Percentiles rank a stretch among this genome's conserved stretches.
Evolutionary conservation across 1,284 basidiomycete genomes (phyloP).

Genomic region (Jaminaea rosea): DNA sequence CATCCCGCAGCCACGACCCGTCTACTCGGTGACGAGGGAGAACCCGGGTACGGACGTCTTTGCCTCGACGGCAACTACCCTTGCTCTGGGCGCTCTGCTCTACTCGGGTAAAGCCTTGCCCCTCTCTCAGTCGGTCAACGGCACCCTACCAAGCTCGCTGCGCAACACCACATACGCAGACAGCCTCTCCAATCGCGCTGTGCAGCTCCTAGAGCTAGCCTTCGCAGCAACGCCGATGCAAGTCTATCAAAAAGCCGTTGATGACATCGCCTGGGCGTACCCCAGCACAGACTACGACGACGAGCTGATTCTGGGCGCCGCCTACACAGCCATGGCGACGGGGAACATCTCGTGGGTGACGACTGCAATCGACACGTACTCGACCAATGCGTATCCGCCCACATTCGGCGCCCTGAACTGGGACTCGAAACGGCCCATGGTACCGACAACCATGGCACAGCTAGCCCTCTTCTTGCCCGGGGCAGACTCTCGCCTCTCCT

Average conservation of each 20-base stretch:
- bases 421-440: conserved; percentile 70
- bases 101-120: conserved; percentile 57
- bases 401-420: conserved; percentile 69
- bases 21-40: conserved; percentile 67
- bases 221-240: conserved; percentile 50
- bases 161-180: conserved; percentile 64
- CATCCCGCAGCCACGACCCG: conserved; percentile 65
- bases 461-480: conserved; percentile 41
- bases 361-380: conserved; percentile 58
- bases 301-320: conserved; percentile 58
- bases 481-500: conserved; percentile 57
- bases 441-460: conserved; percentile 62
- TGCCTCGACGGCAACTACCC: conserved; percentile 70
- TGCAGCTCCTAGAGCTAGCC: conserved; percentile 64
- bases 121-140: conserved; percentile 17
- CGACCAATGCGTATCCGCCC: conserved; percentile 53
- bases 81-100: conserved; percentile 71
- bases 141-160: conserved; percentile 55
- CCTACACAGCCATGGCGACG: conserved; percentile 66
- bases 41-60: conserved; percentile 79
- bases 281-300: conserved; percentile 57
- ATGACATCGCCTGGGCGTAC: conserved; percentile 61
- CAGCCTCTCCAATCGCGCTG: conserved; percentile 63
- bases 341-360: conserved; percentile 58
- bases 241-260: conserved; percentile 58